Base-by-base conservation (phyloP, 2,329 filamentous ascomycete species). In the Biscogniauxia marginata region DNA sequence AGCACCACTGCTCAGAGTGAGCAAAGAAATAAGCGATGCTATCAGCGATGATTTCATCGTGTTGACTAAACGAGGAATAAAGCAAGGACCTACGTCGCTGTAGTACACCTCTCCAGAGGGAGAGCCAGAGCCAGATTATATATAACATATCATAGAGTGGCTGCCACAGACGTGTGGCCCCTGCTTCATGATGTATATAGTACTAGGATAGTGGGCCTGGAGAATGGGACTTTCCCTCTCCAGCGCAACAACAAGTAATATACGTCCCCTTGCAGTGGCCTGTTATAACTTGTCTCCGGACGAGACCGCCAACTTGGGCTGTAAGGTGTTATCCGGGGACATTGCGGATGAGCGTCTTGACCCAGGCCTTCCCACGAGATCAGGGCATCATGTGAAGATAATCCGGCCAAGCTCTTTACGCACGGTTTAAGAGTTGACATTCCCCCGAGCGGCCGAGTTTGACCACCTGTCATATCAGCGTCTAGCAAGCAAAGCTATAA, bases 361-460 rank as follows among this genome's bases (percentile, higher is more conserved):
- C 30, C 30, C 30, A 39, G 30, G 8, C 8, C 25, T 3, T 30
- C 25, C 30, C 30, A 16, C n/a, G n/a, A 39, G n/a, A 16, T 11
- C 13, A n/a, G n/a, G 9, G 11, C 9, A 16, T 39, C 30, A 39
- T 39, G 11, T 16, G 30, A 39, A 39, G 30, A 39, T 39, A 39
- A 9, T 39, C 30, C 13, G 30, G 30, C 9, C 30, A 13, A 34
- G 30, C 30, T 34, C 30, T 25, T 6, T 9, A 16, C 30, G 30
- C 30, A 39, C 30, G 7, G n/a, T 3, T 46, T 46, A 19, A 44
- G 45, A 49, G 21, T 13, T 39, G 66, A 61, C 58, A 64, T 66
- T 63, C 13, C 43, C 51, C 65, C 65, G 65, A 67, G 49, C 50
- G 52, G 52, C 62, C 63, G 60, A 64, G 46, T 47, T 65, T 63